Base-by-base conservation (phyloP, 1,139 yeast species). In the Pichia terricola region DNA sequence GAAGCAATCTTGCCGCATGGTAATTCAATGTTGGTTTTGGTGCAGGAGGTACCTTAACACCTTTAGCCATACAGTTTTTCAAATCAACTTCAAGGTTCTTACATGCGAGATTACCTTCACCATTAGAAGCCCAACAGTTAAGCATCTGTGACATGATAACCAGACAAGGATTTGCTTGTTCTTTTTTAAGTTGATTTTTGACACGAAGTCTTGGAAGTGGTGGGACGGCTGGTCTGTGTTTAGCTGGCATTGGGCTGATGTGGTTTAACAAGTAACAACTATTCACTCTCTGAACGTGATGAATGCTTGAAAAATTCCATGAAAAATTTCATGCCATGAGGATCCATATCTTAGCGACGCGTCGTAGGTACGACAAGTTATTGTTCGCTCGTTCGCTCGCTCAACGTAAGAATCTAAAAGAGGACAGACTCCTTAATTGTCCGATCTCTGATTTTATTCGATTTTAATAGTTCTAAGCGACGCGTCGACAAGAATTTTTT, bases 71-170 rank as follows among this genome's bases (percentile, higher is more conserved):
- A 57, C 85, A 79, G 25, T 61, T 60, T 53, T 77, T 77, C 53
- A 79, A 65, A 37, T 76, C 77, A 28, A 56, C 65, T 57, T 82
- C 95, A 46, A 84, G 67, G 8, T 69, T 70, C 28, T 71, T 68
- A 65, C 97, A 89, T 40, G 67, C 72, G 10, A 72, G 66, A 26
- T 82, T 71, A 47, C 91, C 91, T 63, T 87, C 95, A 42, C 94
- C 91, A 66, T 87, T 85, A 32, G 95, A 85, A 4, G 96, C 94
- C 97, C 97, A 89, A 65, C 97, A 89, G 69, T 84, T 86, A 56
- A 89, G 70, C 63, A 89, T 71, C 40, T 86, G 81, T 5, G 94
- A 80, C 91, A 89, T 84, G 52, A 83, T 69, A 45, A 85, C 87
- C 50, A 79, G 65, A 61, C 96, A 88, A 50, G 85, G 80, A 53